Conservation (phyloP, 345 rosid genomes). For the Aegle marmelos region DNA sequence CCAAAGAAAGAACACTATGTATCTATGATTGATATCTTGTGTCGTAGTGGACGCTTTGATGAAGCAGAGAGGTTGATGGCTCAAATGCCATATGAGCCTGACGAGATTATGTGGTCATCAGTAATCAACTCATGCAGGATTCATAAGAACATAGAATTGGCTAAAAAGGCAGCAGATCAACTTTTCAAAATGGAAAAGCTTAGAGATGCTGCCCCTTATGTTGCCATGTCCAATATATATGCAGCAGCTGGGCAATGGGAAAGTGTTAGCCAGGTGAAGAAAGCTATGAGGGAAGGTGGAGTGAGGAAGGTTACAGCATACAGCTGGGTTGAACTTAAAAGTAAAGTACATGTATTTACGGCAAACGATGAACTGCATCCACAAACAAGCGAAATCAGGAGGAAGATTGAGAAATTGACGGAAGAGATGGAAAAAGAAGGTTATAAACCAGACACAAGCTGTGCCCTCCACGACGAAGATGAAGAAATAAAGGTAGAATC, state of each 20-base stretch:
- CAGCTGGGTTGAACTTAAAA: slow-evolving; percentile 86
- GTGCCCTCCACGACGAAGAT: slow-evolving; percentile 64
- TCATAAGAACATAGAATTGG: slow-evolving; percentile 69
- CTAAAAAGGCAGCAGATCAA: slow-evolving; percentile 59
- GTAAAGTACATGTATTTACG: slow-evolving; percentile 56
- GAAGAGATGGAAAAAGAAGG: slow-evolving; percentile 65
- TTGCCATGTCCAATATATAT: slow-evolving; percentile 80
- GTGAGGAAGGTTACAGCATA: slow-evolving; percentile 63
- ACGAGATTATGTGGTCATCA: slow-evolving; percentile 86
- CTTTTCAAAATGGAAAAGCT: slow-evolving; percentile 70
- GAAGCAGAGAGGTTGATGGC: slow-evolving; percentile 68
- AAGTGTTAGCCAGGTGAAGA: slow-evolving; percentile 59
- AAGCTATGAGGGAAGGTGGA: slow-evolving; percentile 76
- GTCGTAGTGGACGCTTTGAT: slow-evolving; percentile 58
- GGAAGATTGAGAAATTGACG: slow-evolving; percentile 48
- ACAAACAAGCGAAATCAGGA: slow-evolving; percentile 44
- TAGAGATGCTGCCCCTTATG: slow-evolving; percentile 78
- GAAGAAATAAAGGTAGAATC: slow-evolving; percentile 60
- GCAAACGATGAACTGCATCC: slow-evolving; percentile 67
- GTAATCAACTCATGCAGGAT: slow-evolving; percentile 84
- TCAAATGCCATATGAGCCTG: slow-evolving; percentile 72
- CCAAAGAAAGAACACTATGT: slow-evolving; percentile 73
- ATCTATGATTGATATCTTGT: slow-evolving; percentile 64
- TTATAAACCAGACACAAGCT: slow-evolving; percentile 67
- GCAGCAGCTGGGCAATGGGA: slow-evolving; percentile 78